Evolutionary conservation across 176 grass and related monocot genomes (phyloP).

Genomic region (Triticum turgidum): DNA sequence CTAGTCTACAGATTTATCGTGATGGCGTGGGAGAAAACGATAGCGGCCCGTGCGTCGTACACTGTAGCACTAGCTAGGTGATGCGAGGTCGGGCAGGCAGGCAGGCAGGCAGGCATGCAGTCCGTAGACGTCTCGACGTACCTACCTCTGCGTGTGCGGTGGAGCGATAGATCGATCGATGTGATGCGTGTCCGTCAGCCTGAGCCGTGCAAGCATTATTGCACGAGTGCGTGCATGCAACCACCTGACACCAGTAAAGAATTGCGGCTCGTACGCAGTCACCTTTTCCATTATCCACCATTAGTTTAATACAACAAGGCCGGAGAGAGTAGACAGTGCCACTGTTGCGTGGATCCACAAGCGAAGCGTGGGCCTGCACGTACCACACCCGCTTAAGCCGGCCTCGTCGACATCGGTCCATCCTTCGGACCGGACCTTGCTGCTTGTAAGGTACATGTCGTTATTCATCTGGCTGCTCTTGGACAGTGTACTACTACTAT

Average conservation of each 20-base stretch:
- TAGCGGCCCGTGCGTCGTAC: background rate
- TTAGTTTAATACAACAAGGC: background rate
- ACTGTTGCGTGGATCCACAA: background rate
- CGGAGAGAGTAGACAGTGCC: background rate
- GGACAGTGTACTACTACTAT: no score
- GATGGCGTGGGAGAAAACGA: background rate
- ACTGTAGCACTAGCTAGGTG: background rate
- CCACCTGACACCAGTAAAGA: background rate
- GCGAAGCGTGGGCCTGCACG: background rate
- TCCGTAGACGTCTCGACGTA: background rate
- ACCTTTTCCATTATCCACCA: background rate
- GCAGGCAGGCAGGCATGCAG: background rate
- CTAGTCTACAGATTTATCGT: background rate
- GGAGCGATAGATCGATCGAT: background rate
- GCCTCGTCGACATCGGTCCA: no score
- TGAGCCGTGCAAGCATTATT: constrained; percentile 12
- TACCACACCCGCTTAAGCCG: no score
- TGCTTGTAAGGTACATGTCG: no score
- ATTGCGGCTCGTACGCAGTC: background rate
- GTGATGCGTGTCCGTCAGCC: background rate
- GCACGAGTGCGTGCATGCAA: background rate
- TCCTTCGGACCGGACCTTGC: no score
- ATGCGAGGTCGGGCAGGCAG: background rate
- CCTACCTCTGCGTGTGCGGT: background rate
- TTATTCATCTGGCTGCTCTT: no score